Base-by-base conservation (phyloP, 768 basidiomycete species). In the Cystofilobasidium capitatum region DNA sequence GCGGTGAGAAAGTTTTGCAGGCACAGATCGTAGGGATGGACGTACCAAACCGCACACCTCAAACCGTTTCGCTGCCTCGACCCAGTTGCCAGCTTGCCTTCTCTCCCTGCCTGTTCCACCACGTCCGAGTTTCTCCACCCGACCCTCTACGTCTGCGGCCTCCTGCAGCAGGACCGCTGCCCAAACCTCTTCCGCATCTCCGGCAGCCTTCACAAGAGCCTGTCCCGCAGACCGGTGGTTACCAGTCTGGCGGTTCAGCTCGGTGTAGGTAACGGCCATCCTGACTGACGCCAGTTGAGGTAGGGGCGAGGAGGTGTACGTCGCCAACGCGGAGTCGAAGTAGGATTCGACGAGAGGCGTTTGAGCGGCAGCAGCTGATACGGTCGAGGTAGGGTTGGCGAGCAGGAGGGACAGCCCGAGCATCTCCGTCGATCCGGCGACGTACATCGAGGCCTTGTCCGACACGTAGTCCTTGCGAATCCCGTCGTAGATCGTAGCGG, bases 401-500 rank as follows among this genome's bases (percentile, higher is more conserved):
- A 70, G 62, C 17, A 71, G 57, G 37, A 64, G 33, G 1, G 75
- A 77, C 8, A 80, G 70, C 5, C 78, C 79, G 65, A 75, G 74
- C 79, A 96, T 86, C 71, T 97, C 91, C 14, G 29, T 22, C 26
- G 51, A 26, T 26, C 51, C 51, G 1, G 78, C 74, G 20, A 73
- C 74, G 69, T 79, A 74, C 33, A 77, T 70, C 70, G 71, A 72
- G 1, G 78, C 78, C 57, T 75, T 73, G 61, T 80, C 79, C 36
- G 73, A 70, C 10, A 73, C 73, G 64, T 72, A 77, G 63, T 97
- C 93, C 75, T 91, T 91, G 58, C 89, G 81, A 39, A 91, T 75
- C 4, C 86, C 80, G 74, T 97, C 96, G 88, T 93, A 98, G 3
- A 92, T 84, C 10, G 79, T 78, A 3, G 83, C 80, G 0, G 93